Conservation (phyloP, 2,329 filamentous ascomycete genomes). For the Ceratocystis cacaofunesta region DNA sequence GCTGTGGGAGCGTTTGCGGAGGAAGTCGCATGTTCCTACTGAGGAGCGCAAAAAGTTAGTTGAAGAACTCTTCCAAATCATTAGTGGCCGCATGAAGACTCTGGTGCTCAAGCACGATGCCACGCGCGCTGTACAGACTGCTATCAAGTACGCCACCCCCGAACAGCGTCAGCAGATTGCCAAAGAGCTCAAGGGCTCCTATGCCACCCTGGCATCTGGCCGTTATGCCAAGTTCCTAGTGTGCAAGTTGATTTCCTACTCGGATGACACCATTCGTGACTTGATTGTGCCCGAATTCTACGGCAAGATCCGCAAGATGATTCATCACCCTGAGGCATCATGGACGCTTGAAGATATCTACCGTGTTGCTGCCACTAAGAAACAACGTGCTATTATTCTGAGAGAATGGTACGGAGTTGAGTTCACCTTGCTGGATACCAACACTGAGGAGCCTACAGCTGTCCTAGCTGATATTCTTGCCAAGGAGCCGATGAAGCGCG, state of each 20-base stretch:
- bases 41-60: slow-evolving; percentile 81
- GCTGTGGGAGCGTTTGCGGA: slow-evolving; percentile 84
- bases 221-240: slow-evolving; percentile 96
- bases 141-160: slow-evolving; percentile 82
- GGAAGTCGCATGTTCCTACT: slow-evolving; percentile 83
- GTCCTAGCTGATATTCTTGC: slow-evolving; percentile 65
- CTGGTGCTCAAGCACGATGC: slow-evolving; percentile 98
- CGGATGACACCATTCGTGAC: slow-evolving; percentile 72
- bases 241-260: slow-evolving; percentile 87
- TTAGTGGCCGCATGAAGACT: slow-evolving; percentile 80
- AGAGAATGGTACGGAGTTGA: slow-evolving; percentile 95
- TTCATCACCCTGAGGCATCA: slow-evolving; percentile 88
- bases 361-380: slow-evolving; percentile 66
- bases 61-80: slow-evolving; percentile 77
- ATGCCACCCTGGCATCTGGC: slow-evolving; percentile 75
- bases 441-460: slow-evolving; percentile 40
- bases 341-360: slow-evolving; percentile 99
- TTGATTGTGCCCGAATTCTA: slow-evolving; percentile 90
- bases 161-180: slow-evolving; percentile 80
- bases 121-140: slow-evolving; percentile 90
- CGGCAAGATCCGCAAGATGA: slow-evolving; percentile 78
- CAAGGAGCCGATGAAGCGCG: slow-evolving; percentile 68
- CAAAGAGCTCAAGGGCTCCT: slow-evolving; percentile 69
- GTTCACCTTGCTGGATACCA: slow-evolving; percentile 62
- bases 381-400: slow-evolving; percentile 73